Evolutionary conservation across 2,329 filamentous ascomycete genomes (phyloP), one percentile per base, ranked within the genome.

Genomic region (Endothia cerciana): DNA sequence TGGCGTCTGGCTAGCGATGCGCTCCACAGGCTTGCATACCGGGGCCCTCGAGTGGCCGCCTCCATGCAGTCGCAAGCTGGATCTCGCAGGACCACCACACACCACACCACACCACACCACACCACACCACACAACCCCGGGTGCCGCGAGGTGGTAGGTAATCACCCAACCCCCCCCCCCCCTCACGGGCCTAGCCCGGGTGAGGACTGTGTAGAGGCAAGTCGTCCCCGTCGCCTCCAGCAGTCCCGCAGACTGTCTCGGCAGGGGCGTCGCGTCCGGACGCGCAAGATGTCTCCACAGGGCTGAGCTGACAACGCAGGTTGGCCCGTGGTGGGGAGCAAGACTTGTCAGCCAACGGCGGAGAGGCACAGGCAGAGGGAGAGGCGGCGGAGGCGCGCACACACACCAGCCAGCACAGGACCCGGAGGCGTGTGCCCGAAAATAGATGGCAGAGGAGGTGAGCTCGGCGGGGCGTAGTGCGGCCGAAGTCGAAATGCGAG

Each of bases 221-320:
- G 17, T 8, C 7, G 28, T 55, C 51, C 6, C 51, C 30, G 28
- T 55, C 51, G n/a, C 25, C 45, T 28, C 47, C 47, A 10, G 28
- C 25, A 28, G 25, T 51, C 13, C 47, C 13, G 22, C 47, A 30
- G 28, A 5, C 11, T 40, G 55, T 17, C 36, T 41, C n/a, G 55
- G 10, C 55, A 36, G 41, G n/a, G 55, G 13, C 33, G 36, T 41
- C 55, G 55, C 36, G 55, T 43, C 38, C 28, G 57, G 57, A 25
- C 57, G 57, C 57, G 40, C 57, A 43, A 59, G 38, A 30, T 6
- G 57, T 19, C 33, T 11, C 57, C 57, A 59, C 57, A 59, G 57
- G 57, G 57, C 40, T 45, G 40, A 45, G 22, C 25, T 45, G 57
- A 8, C 57, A 43, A 30, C 57, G 57, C 17, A 33, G 13, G 5